Evolutionary conservation across 225 moss, liverwort and hornwort species (phyloP).

Genomic region (Bryum argenteum): DNA sequence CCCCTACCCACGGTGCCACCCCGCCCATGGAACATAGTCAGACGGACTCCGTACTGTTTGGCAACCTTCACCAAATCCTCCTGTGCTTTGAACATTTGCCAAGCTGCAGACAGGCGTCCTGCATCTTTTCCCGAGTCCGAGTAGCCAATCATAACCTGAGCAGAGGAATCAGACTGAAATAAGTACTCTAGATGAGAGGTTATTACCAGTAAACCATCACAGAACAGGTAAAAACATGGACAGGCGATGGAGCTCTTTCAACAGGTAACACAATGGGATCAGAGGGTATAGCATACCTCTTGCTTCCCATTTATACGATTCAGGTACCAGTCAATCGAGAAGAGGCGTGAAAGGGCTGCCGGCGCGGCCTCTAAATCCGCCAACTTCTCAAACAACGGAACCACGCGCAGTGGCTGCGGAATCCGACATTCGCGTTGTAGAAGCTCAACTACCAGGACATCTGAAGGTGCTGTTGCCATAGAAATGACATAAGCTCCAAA

Average conservation of each 20-base stretch:
- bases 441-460: constrained; percentile 92
- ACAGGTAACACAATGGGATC: not conserved
- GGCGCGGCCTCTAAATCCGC: constrained; percentile 92
- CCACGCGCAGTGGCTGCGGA: constrained; percentile 80
- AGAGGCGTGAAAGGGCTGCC: constrained; percentile 83
- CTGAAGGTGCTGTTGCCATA: constrained; percentile 93
- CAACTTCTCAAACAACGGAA: constrained; percentile 91
- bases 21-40: constrained; percentile 96
- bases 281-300: constrained; percentile 52
- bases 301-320: constrained; percentile 93
- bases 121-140: constrained; percentile 98
- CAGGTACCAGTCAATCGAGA: constrained; percentile 92
- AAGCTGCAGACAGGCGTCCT: constrained; percentile 89
- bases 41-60: constrained; percentile 77
- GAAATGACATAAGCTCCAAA: constrained; percentile 98
- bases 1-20: constrained; percentile 97
- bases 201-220: not conserved
- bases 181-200: not conserved
- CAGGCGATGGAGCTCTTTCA: constrained; percentile 5
- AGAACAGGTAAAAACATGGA: not conserved
- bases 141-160: constrained; percentile 86
- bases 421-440: constrained; percentile 88
- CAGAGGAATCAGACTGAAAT: constrained; percentile 18
- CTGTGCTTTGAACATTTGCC: constrained; percentile 99
- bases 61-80: constrained; percentile 95